Conservation (phyloP, 2,329 filamentous ascomycete genomes). For the Aspergillus tanneri region DNA sequence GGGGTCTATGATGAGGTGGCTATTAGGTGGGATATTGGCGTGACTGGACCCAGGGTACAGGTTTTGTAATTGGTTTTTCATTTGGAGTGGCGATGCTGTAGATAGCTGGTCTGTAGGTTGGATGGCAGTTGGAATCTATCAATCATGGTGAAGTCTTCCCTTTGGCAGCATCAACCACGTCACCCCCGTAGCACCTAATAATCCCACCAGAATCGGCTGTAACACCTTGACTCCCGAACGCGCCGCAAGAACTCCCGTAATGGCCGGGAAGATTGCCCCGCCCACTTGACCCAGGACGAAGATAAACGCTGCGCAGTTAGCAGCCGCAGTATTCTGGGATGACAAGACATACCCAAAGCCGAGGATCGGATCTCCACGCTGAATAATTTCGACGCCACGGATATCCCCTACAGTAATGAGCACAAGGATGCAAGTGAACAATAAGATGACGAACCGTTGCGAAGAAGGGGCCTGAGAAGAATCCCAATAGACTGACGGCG, state of each 20-base stretch:
- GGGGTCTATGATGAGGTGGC: conserved; percentile 24
- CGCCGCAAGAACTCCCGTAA: conserved; percentile 55
- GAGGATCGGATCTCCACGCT: conserved; percentile 48
- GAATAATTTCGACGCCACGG: conserved; percentile 55
- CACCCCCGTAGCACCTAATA: conserved; percentile 49
- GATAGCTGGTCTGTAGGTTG: neutral
- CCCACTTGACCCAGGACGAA: conserved; percentile 60
- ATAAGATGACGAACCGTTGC: conserved; percentile 42
- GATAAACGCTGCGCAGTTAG: conserved; percentile 40
- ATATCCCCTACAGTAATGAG: conserved; percentile 39
- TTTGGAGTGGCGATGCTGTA: no score
- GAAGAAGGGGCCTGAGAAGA: conserved; percentile 60
- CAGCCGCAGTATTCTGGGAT: neutral
- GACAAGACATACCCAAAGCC: conserved; percentile 42
- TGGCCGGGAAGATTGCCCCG: conserved; percentile 55
- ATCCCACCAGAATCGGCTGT: conserved; percentile 53
- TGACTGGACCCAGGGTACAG: conserved; percentile 22
- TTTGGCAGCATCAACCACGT: conserved; percentile 47
- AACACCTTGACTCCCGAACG: conserved; percentile 49
- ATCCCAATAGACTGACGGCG: conserved; percentile 55
- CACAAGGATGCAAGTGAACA: neutral
- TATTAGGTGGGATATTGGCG: conserved; percentile 26
- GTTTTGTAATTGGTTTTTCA: conserved; percentile 9
- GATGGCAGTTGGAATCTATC: conserved; percentile 2
- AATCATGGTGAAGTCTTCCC: conserved; percentile 24